Conservation (phyloP, 2,329 filamentous ascomycete genomes). For the Aspergillus melleus region DNA sequence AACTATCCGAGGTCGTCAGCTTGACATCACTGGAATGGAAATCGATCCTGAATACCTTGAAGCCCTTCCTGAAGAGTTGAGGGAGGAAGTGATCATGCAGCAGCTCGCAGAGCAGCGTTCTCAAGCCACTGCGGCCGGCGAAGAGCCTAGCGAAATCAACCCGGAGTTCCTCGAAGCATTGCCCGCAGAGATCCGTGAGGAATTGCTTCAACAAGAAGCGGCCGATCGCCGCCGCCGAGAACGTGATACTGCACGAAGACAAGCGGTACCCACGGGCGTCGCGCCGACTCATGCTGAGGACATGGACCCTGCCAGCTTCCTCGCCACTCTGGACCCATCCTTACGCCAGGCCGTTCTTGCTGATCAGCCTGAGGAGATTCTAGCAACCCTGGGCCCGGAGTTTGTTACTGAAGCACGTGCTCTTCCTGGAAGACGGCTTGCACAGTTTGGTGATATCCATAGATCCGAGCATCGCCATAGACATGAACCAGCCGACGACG, state of each 20-base stretch:
- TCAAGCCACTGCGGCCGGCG: slow-evolving; percentile 68
- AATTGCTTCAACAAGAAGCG: slow-evolving; percentile 87
- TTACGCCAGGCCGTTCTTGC: slow-evolving; percentile 84
- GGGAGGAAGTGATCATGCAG: slow-evolving; percentile 92
- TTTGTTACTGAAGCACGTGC: slow-evolving; percentile 83
- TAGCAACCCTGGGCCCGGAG: slow-evolving; percentile 80
- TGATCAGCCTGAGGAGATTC: slow-evolving; percentile 85
- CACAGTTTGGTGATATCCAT: slow-evolving; percentile 52
- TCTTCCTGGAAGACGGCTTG: slow-evolving; percentile 58
- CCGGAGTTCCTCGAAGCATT: slow-evolving; percentile 92
- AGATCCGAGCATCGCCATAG: slow-evolving; percentile 39
- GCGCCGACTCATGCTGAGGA: slow-evolving; percentile 64
- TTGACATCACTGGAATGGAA: slow-evolving; percentile 91
- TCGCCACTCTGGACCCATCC: slow-evolving; percentile 82
- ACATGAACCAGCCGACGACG: slow-evolving; percentile 36
- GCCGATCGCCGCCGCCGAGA: slow-evolving; percentile 85
- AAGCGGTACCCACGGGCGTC: slow-evolving; percentile 51
- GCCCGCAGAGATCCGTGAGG: slow-evolving; percentile 83
- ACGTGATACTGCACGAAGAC: slow-evolving; percentile 75
- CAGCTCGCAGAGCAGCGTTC: slow-evolving; percentile 81
- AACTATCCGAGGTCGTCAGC: slow-evolving; percentile 78
- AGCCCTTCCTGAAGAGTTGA: slow-evolving; percentile 93
- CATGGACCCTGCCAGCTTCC: slow-evolving; percentile 90
- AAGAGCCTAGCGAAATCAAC: slow-evolving; percentile 68
- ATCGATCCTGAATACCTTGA: slow-evolving; percentile 94